A percentile compares a stretch with the other conserved stretches of the same genome.
phyloP scores from a whole-genome alignment of 2,329 filamentous ascomycete genomes.

The Lasiodiplodia sp. region DNA sequence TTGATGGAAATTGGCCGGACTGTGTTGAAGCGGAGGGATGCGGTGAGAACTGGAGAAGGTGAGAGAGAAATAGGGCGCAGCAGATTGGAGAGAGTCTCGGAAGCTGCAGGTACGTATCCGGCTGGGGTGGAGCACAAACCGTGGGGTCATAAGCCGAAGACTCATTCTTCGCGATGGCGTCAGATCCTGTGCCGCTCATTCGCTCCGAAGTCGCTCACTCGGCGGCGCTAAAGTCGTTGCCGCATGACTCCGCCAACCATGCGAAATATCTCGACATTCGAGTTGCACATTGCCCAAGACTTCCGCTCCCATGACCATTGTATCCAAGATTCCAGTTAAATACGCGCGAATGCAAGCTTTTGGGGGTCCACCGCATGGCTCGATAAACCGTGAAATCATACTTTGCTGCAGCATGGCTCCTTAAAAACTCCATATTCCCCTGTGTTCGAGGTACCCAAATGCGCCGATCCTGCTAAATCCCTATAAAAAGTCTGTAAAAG shows the following conservation, averaged over 20 bases:
- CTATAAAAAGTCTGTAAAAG: background rate
- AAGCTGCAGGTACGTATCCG: conserved; percentile 27
- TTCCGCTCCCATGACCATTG: background rate
- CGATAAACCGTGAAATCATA: background rate
- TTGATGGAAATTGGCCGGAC: background rate
- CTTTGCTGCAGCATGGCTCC: background rate
- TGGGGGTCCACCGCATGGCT: background rate
- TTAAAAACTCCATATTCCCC: conserved; percentile 14
- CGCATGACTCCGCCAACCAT: background rate
- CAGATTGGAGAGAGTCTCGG: conserved; percentile 22
- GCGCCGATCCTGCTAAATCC: conserved; percentile 13
- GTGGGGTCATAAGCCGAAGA: conserved; percentile 28
- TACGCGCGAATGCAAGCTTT: too few species aligned
- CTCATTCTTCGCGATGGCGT: conserved; percentile 29
- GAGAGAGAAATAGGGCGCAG: background rate
- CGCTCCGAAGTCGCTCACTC: conserved; percentile 29
- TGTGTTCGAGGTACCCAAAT: background rate
- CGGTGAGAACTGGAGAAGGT: conserved; percentile 7
- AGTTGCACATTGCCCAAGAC: background rate
- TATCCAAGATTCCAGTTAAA: background rate
- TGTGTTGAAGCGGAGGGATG: background rate
- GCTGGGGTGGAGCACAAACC: conserved; percentile 23
- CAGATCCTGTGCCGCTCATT: conserved; percentile 23
- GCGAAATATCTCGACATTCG: background rate
- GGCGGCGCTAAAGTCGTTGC: conserved; percentile 5